Evolutionary conservation across 352 stramenopile genomes (phyloP), one percentile per base, ranked within the genome.

Genomic region (Pythium aristosporum): DNA sequence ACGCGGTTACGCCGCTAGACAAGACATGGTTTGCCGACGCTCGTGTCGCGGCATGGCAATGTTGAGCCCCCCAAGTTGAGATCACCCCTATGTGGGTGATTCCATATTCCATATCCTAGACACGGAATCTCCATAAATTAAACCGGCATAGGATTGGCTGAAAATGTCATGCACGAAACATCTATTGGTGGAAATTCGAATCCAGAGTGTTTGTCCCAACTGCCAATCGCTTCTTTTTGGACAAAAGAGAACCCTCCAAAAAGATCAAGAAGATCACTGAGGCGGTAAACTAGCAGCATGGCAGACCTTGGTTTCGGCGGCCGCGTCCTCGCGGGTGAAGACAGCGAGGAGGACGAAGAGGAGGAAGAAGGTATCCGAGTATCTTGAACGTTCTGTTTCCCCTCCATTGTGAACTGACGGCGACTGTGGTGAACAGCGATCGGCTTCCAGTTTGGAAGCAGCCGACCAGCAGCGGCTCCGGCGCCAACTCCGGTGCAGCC

Each of bases 341-440:
- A 92, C 73, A 92, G 83, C 66, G 83, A 92, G 69, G 79, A 91
- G 52, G 83, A 92, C 63, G 80, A 65, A 18, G 57, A 88, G 20
- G 79, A 89, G 9, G 80, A 90, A 52, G 79, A 89, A 58, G 57
- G 58, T 74, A 47, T 51, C 3, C 20, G 44, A 16, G 44, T 51
- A 47, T 13, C 25, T 28, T n/a, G 4, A 12, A 20, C 46, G 32
- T 57, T 7, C 36, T 43, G 28, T 46, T 50, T n/a, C n/a, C n/a
- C n/a, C n/a, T 48, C 20, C 6, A 44, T 5, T 44, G 10, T 30
- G 21, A 41, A 34, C 25, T 55, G 4, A 55, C 25, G 10, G 15
- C 5, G 34, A 28, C n/a, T 28, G 18, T 46, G 34, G 34, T 37
- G 39, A 48, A 55, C 49, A 71, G 58, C 63, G 36, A 34, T 67